Percentiles rank a stretch among this genome's conserved stretches.
These are phyloP conservation scores for Boletus calvinii DNA, from an alignment of 1,284 basidiomycete species.

Conservation along the genomic window DNA sequence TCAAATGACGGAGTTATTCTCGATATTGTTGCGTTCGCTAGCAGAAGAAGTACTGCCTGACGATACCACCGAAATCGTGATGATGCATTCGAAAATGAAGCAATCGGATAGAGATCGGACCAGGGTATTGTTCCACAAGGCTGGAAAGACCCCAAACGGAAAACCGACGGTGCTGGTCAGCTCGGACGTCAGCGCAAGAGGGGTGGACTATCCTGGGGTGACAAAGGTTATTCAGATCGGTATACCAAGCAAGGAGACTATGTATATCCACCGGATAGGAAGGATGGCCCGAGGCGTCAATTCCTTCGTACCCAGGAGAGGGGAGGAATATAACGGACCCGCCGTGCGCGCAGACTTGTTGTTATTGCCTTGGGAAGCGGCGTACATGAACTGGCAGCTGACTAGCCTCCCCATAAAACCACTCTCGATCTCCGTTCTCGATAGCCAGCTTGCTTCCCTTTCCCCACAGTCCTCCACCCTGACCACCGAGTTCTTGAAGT, in stretches of 20 bases:
- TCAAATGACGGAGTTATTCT: constrained; percentile 79
- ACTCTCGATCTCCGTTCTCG: constrained; percentile 37
- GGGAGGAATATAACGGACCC: not conserved
- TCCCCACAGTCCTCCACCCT: not conserved
- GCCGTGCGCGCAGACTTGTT: constrained; percentile 75
- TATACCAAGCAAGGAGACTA: constrained; percentile 66
- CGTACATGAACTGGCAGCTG: constrained; percentile 69
- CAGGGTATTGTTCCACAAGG: constrained; percentile 43
- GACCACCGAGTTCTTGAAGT: constrained; percentile 25
- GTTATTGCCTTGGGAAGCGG: constrained; percentile 80
- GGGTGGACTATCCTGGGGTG: constrained; percentile 88
- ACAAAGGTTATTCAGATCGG: constrained; percentile 95
- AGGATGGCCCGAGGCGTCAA: constrained; percentile 82
- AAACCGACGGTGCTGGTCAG: constrained; percentile 71
- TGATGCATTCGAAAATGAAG: constrained; percentile 84
- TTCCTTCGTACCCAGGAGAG: constrained; percentile 42
- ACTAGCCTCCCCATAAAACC: constrained; percentile 71
- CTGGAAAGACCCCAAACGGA: constrained; percentile 47
- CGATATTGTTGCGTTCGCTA: constrained; percentile 61
- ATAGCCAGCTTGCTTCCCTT: constrained; percentile 15
- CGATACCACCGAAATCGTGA: constrained; percentile 59
- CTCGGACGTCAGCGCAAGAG: constrained; percentile 89
- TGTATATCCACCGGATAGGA: constrained; percentile 92
- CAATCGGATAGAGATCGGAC: constrained; percentile 43
- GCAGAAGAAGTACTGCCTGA: constrained; percentile 47